Conservation (phyloP, 1,139 yeast genomes). For the Yamadazyma conglobata region DNA sequence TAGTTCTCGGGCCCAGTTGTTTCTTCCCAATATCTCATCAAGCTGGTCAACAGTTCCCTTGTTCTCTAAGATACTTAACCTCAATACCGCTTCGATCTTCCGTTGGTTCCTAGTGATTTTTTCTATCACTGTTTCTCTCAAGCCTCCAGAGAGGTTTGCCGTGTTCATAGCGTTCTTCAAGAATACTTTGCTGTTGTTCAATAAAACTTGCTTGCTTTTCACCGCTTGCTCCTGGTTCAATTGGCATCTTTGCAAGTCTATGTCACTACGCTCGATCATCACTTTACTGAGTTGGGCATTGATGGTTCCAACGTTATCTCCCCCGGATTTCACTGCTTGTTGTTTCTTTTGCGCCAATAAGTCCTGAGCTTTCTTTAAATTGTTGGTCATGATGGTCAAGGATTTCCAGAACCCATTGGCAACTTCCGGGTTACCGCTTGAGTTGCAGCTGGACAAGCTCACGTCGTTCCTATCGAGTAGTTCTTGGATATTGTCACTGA, state of each 20-base stretch:
- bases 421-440: slow-evolving; percentile 7
- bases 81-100: slow-evolving; percentile 41
- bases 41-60: slow-evolving; percentile 34
- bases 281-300: slow-evolving; percentile 42
- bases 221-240: slow-evolving; percentile 28
- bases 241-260: slow-evolving; percentile 48
- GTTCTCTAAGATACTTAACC: slow-evolving; percentile 45
- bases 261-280: slow-evolving; percentile 49
- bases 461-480: slow-evolving; percentile 37
- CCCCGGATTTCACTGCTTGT: slow-evolving; percentile 17
- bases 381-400: slow-evolving; percentile 34
- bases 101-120: slow-evolving; percentile 40
- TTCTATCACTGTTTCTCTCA: slow-evolving; percentile 46
- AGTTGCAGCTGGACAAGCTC: slow-evolving; percentile 13
- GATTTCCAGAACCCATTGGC: slow-evolving; percentile 34
- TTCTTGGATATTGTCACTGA: slow-evolving; percentile 43
- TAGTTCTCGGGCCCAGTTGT: slow-evolving; percentile 28
- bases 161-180: slow-evolving; percentile 46
- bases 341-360: slow-evolving; percentile 22
- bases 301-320: slow-evolving; percentile 31
- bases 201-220: slow-evolving; percentile 26
- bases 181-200: slow-evolving; percentile 38
- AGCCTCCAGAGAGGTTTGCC: slow-evolving; percentile 47
- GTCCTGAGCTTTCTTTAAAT: slow-evolving; percentile 39
- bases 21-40: slow-evolving; percentile 33